phyloP scores from a whole-genome alignment of 140 eudicot genomes.

The Erigeron philadelphicus region DNA sequence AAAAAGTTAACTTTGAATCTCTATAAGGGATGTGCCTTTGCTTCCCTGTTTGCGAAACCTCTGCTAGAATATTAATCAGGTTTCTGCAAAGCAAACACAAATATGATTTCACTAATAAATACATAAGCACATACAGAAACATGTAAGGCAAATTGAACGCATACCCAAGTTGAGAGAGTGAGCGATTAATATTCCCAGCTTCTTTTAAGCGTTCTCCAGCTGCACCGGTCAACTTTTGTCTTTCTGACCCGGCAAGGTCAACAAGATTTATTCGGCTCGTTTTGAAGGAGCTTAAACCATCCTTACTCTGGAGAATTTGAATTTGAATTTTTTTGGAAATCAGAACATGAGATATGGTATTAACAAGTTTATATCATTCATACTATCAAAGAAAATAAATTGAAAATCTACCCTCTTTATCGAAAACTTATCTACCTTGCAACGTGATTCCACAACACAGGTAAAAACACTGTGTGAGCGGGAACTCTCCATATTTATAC shows the following conservation, averaged over 20 bases:
- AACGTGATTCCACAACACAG: slow-evolving; percentile 90
- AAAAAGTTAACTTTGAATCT: slow-evolving; percentile 89
- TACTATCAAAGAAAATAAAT: slow-evolving; percentile 7
- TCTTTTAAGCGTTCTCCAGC: slow-evolving; percentile 98
- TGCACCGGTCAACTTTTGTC: slow-evolving; percentile 94
- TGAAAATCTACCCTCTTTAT: slow-evolving; percentile 4
- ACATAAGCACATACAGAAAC: background rate
- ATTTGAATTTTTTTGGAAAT: slow-evolving; percentile 8
- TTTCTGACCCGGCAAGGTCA: slow-evolving; percentile 99
- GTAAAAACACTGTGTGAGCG: slow-evolving; percentile 99
- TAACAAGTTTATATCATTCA: slow-evolving; percentile 8
- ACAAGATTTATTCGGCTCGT: slow-evolving; percentile 88
- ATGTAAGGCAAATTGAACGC: background rate
- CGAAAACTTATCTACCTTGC: slow-evolving; percentile 64
- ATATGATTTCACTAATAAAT: slow-evolving; percentile 8
- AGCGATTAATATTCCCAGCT: slow-evolving; percentile 95
- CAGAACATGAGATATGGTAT: slow-evolving; percentile 12
- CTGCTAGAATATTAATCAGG: slow-evolving; percentile 84
- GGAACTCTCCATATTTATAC: slow-evolving; percentile 88
- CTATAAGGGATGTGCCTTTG: slow-evolving; percentile 95
- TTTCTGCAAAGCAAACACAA: slow-evolving; percentile 48
- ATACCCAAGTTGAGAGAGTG: slow-evolving; percentile 98
- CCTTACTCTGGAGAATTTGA: slow-evolving; percentile 49
- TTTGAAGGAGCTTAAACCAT: slow-evolving; percentile 75
- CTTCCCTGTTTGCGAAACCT: slow-evolving; percentile 95